These are phyloP conservation scores for Porphyra umbilicalis DNA, from an alignment of 31 red algal genomes.

Conservation along the genomic window DNA sequence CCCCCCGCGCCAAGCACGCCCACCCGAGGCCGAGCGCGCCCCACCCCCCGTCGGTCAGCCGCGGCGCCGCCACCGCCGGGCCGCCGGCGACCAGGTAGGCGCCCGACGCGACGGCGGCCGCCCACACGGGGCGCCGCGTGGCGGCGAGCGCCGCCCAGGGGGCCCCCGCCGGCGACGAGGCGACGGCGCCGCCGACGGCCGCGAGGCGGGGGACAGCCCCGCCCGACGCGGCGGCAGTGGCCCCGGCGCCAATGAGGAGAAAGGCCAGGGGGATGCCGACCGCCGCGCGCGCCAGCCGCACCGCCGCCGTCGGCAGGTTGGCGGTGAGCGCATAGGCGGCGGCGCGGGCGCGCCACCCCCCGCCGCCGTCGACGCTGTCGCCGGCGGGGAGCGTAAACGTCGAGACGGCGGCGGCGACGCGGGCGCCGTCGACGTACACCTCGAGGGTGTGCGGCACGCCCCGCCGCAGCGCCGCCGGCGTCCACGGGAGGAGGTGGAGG, in stretches of 20 bases:
- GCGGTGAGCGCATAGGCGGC: neutral
- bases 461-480: neutral
- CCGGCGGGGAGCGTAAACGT: neutral
- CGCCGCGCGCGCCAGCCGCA: neutral
- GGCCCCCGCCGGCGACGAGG: neutral
- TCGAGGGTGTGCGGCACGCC: neutral
- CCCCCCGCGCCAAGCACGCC: neutral
- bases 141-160: neutral
- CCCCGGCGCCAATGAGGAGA: neutral
- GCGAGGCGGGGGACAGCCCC: neutral
- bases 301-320: neutral
- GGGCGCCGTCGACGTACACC: neutral
- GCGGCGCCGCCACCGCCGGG: neutral
- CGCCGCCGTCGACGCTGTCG: neutral
- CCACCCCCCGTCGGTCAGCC: neutral
- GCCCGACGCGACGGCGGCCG: neutral
- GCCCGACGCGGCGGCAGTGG: neutral
- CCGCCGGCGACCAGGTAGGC: neutral
- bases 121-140: neutral
- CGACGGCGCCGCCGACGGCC: neutral
- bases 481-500: neutral
- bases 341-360: neutral
- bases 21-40: neutral
- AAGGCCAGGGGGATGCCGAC: neutral
- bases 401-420: neutral